phyloP scores from a whole-genome alignment of 1,284 basidiomycete genomes.

The Ganoderma resinaceum region DNA sequence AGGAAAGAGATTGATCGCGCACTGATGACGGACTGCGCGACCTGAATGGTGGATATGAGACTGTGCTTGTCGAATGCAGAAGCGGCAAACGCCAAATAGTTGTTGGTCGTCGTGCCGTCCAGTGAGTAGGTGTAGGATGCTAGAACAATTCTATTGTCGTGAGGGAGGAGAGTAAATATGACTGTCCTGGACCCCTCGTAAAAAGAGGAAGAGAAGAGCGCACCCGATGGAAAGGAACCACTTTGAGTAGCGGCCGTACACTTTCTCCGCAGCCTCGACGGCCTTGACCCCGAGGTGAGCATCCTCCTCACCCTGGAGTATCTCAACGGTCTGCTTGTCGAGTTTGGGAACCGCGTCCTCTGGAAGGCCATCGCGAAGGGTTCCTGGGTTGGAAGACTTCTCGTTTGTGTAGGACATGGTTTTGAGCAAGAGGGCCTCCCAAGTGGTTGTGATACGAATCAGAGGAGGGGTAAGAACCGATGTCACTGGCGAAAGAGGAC shows the following conservation, averaged over 20 bases:
- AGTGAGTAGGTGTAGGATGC: conserved; percentile 82
- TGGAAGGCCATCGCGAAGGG: conserved; percentile 14
- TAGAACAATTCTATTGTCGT: conserved; percentile 58
- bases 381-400: conserved; percentile 7
- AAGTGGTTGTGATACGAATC: background rate
- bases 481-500: too few species aligned
- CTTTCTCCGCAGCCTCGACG: conserved; percentile 59
- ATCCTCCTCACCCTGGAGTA: conserved; percentile 34
- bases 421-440: background rate
- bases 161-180: background rate
- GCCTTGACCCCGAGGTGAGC: conserved; percentile 57
- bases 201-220: conserved; percentile 19
- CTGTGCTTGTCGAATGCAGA: conserved; percentile 67
- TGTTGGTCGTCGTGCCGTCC: conserved; percentile 72
- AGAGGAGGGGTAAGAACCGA: background rate
- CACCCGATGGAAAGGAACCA: conserved; percentile 72
- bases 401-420: conserved; percentile 20
- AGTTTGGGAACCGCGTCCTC: conserved; percentile 25
- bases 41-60: conserved; percentile 70
- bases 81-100: conserved; percentile 70
- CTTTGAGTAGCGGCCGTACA: conserved; percentile 60
- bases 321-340: conserved; percentile 10
- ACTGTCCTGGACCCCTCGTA: too few species aligned
- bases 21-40: conserved; percentile 68
- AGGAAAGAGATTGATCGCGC: conserved; percentile 47